Evolutionary conservation across 108 stramenopile genomes (phyloP), one percentile per base, ranked within the genome.

Genomic region (Nitzschia putrida): DNA sequence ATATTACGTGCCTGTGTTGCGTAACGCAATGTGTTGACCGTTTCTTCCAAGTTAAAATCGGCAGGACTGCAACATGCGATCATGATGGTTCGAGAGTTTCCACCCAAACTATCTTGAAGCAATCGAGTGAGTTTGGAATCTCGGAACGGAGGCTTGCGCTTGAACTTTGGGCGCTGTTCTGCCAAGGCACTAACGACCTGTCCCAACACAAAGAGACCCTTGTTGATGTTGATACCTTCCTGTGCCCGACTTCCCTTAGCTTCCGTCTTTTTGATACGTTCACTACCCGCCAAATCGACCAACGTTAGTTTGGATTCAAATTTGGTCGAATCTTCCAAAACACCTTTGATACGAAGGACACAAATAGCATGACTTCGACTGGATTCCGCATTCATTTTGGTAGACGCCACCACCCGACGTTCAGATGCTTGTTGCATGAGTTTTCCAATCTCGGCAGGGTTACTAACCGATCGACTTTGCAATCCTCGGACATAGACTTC

Each of bases 261-360:
- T 12, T 97, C 97, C 10, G 99, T 98, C 81, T 99, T 98, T 60
- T 90, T 87, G 68, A 96, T 91, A 14, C 95, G 78, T 75, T 97
- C 98, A 24, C 83, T 84, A 10, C 99, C 99, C 8, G 99, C 99
- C 42, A 99, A 72, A 71, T 99, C 99, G 8, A 99, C 99, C 43
- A 99, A 68, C 55, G 98, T 99, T 42, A 99, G 82, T 77, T 98
- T 98, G 25, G 93, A 66, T 37, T 88, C 83, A 73, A 98, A 59
- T 85, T 84, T 59, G 75, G 66, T 78, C 12, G 67, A 44, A 53
- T 72, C 57, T 21, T 71, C 64, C 59, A 71, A 45, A 9, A 76
- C 78, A 8, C 77, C 71, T 14, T 76, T 89, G 21, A 95, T 68
- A 44, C 75, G 70, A 38, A 99, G 60, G 12, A 95, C 96, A 71